Base-by-base conservation (phyloP, 257 asterid species). In the Salvia hispanica region DNA sequence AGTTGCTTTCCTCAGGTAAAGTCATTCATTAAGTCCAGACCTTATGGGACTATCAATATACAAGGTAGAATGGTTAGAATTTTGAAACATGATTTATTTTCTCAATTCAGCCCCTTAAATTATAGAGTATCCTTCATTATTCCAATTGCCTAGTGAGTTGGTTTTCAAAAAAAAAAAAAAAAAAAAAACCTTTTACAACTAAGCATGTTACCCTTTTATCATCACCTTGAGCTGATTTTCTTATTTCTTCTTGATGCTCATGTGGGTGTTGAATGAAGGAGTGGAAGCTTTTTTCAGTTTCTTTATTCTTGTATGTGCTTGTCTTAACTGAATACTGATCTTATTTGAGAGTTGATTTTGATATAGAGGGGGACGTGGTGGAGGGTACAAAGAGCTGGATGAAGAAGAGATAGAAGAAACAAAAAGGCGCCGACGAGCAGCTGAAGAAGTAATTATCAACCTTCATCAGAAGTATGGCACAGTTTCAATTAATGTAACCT, bases 391-490 rank as follows among this genome's bases (percentile, higher is more conserved):
- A 84, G 99, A 93, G 72, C 90, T 93, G 34, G 99, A 93, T 60
- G 99, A 90, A 75, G 97, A 93, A 82, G 99, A 93, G 79, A 64
- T 93, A 50, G 99, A 90, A 76, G 99, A 93, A 82, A 91, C 95
- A 44, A 93, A 78, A 79, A 80, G 95, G 64, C 94, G 99, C 15
- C 77, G 96, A 44, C 82, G 91, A 76, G 97, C 86, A 82, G 96
- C 97, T 7, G 97, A 92, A 85, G 94, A 85, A 76, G 99, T 93
- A 88, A 67, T 79, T 51, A 36, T 66, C 4, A 2, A 33, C 36
- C 69, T 73, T 43, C 69, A 65, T 18, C 52, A 15, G 47, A 45
- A 42, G 10, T 44, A 25, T 64, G 45, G 15, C 71, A 46, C 48
- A 18, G 14, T 44, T 79, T 64, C 47, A 36, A 4, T 50, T 60